Evolutionary conservation across 2,329 filamentous ascomycete species (phyloP), one percentile per base, ranked within the genome.

Genomic region (Ilyonectria destructans): DNA sequence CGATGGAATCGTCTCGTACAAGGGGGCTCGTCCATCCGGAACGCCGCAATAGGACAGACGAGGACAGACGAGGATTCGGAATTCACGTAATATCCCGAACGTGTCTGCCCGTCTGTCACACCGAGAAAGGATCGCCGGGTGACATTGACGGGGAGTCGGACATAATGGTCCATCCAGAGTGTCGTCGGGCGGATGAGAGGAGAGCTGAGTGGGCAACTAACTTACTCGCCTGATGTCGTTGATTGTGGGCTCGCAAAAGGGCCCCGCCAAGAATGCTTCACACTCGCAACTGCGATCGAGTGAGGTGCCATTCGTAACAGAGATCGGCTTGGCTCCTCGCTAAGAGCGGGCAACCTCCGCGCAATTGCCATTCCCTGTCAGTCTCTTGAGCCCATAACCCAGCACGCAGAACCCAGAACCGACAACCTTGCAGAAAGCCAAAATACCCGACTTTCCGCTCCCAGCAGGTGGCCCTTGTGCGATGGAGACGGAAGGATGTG

Each of bases 391-490:
- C 40, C 49, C 62, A 56, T 49, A 60, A 23, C 9, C 51, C 43
- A 61, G 52, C 21, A 40, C 46, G 26, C 48, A 54, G 46, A 37
- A 65, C n/a, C 33, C 46, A 58, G 63, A 40, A 29, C 26, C 43
- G 29, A 35, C 19, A 56, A 66, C 58, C 63, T 62, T 61, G 58
- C 52, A 55, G 48, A n/a, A 66, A 63, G 62, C 56, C 63, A 61
- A 67, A 70, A 66, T 66, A 62, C 46, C 46, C 66, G 62, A 69
- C 62, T 58, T 70, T 63, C 69, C 67, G 35, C 58, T 70, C 56
- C 59, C 55, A 69, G 62, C 33, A 64, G 67, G 67, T 60, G 63
- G 48, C 29, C 54, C 52, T 48, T 45, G 49, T 49, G 49, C 45
- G 37, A 62, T 63, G 58, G 45, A 58, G 51, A 21, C 43, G 29